Base-by-base conservation (phyloP, 768 basidiomycete genomes). In the Tulasnella sp. region DNA sequence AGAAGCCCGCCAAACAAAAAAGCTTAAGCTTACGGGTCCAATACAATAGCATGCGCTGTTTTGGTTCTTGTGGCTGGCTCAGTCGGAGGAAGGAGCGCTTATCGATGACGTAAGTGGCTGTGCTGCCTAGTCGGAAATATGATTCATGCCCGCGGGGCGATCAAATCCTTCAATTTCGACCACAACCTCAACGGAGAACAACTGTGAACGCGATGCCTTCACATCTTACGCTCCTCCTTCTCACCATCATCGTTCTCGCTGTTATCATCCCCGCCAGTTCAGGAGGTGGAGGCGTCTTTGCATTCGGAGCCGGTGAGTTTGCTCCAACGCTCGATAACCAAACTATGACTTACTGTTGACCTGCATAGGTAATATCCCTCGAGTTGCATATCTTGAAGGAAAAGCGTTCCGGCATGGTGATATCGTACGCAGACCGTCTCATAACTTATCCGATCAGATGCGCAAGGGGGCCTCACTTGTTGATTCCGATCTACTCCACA, bases 371-470 rank as follows among this genome's bases (percentile, higher is more conserved):
- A 91, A 93, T 67, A 92, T 94, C 66, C 89, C 89, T 38, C 86
- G 86, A 21, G 89, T 83, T 68, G 84, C 88, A 4, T 94, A 85
- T 70, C 79, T 94, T 71, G 91, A 94, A 69, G 89, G 86, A 41
- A 82, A 78, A 64, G 87, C 87, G 1, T 88, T 88, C 72, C 75
- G 90, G 49, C 92, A 96, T 68, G 93, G 93, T 44, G 91, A 96
- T 71, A 92, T 96, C 59, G 78, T 76, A 74, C 66, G 71, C 66
- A 3, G 15, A 38, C 34, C 34, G 34, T 5, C 34, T 15, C 7
- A 9, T 26, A 7, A 72, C 56, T 59, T 69, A 41, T 66, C 73
- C 30, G 66, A 65, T 8, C 64, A 65, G 0, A 42, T 70, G 9
- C 64, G 65, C 63, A 73, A 68, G 61, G 15, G 15, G 34, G 34